Conservation (phyloP, 805 yeast species). For the Henningerozyma blattae region DNA sequence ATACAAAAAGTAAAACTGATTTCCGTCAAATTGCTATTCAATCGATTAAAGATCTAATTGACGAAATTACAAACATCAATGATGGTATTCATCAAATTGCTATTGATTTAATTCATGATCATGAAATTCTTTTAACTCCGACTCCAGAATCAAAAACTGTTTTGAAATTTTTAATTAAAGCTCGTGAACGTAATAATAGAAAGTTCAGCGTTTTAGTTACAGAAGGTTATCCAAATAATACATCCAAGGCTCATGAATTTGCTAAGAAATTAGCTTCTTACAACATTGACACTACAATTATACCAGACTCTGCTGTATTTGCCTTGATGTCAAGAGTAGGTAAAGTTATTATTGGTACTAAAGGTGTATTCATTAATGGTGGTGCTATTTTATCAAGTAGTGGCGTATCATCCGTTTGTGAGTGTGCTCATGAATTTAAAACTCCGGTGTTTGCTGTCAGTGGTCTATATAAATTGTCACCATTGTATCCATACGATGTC, state of each 20-base stretch:
- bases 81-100: constrained; percentile 89
- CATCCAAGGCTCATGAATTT: constrained; percentile 63
- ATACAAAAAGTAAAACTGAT: constrained; percentile 33
- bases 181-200: constrained; percentile 63
- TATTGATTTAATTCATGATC: constrained; percentile 87
- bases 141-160: constrained; percentile 90
- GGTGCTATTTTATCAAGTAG: constrained; percentile 80
- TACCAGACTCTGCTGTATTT: constrained; percentile 86
- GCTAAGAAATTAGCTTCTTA: constrained; percentile 72
- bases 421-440: constrained; percentile 86
- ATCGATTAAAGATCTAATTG: constrained; percentile 83
- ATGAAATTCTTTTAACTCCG: constrained; percentile 74
- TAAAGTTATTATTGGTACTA: constrained; percentile 86
- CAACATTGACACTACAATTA: constrained; percentile 78
- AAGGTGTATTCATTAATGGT: constrained; percentile 91
- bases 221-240: constrained; percentile 84
- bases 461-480: constrained; percentile 86
- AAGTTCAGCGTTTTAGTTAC: constrained; percentile 86
- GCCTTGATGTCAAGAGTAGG: constrained; percentile 98
- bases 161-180: constrained; percentile 71
- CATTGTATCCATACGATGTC: constrained; percentile 81
- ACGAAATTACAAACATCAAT: constrained; percentile 79
- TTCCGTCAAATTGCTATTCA: constrained; percentile 78
- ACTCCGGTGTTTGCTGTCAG: constrained; percentile 97
- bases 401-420: constrained; percentile 88